Evolutionary conservation across 208 protist species (phyloP), one percentile per base, ranked within the genome.

Genomic region (Trichomonas tenax): DNA sequence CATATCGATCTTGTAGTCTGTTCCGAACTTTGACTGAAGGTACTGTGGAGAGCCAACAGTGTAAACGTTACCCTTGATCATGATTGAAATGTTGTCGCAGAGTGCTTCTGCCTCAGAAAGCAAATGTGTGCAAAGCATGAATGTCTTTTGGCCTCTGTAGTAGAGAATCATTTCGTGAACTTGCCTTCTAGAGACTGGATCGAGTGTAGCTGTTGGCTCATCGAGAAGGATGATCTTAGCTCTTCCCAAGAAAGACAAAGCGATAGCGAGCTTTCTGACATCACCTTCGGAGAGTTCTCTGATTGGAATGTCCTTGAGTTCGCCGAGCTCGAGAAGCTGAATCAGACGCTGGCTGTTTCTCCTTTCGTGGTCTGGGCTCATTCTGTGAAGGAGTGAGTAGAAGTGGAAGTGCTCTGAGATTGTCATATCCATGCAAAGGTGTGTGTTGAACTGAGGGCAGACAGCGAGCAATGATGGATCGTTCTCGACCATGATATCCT

Each of bases 151-250:
- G 31, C 40, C 40, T 89, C 40, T 44, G 36, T 89, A 46, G 23
- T 89, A n/a, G 2, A 89, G 40, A 89, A 89, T 48, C 40, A 89
- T 84, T 84, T 84, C 81, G 26, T 84, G 81, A 14, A 96, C 46
- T 10, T 63, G 36, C 2, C 40, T 49, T 82, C 93, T 23, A n/a
- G 93, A 31, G 46, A 96, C 93, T 46, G 93, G 93, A 81, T 96
- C 93, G 15, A 63, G 31, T 44, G 49, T 38, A 63, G 93, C 36
- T 63, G 93, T 96, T 81, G 93, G 93, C 72, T 96, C 93, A 96
- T 96, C 93, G 41, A 96, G 93, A 48, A 95, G 34, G 10, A 95
- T 72, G 46, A 95, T 95, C 11, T 51, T 38, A 40, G 89, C 26
- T 26, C 34, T 14, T 0, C 89, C 46, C 38, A 44, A 26, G 23